Base-by-base conservation (phyloP, 805 yeast species). In the Yarrowia sp. region DNA sequence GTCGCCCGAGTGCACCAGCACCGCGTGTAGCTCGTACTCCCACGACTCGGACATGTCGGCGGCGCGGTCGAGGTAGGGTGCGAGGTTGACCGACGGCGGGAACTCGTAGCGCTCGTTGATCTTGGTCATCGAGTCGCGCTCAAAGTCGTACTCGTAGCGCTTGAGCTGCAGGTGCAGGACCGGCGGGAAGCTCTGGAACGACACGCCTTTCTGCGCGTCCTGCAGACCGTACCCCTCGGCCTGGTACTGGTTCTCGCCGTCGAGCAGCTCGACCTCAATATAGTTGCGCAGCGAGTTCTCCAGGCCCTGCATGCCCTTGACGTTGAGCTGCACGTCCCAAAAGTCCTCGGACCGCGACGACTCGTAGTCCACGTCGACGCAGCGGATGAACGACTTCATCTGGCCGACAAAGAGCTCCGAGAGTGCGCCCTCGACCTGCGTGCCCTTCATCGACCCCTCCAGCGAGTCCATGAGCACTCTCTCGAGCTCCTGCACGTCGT, bases 241-340 rank as follows among this genome's bases (percentile, higher is more conserved):
- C 64, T 87, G 93, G 70, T 94, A 94, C 75, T 91, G 94, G 72
- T 94, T 94, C 70, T 94, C 99, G 31, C 98, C 99, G 63, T 88
- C 87, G 72, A 94, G 79, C 73, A 89, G 79, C 75, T 94, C 99
- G 29, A 86, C 85, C 67, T 90, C 96, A 61, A 92, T 84, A 72
- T 94, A 94, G 71, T 91, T 89, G 56, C 84, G 81, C 73, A 94
- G 94, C 0, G 97, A 86, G 60, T 85, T 86, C 62, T 82, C 77
- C 51, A 94, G 79, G 68, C 85, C 84, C 60, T 78, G 79, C 78
- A 91, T 80, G 33, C 91, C 87, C 71, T 90, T 90, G 22, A 94
- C 99, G 69, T 94, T 94, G 64, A 94, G 78, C 74, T 94, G 99
- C 65, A 94, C 88, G 77, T 94, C 99, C 99, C 99, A 94, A 70